These are phyloP conservation scores for Exophiala viscosa DNA, from an alignment of 2,329 filamentous ascomycete genomes.

Conservation along the genomic window DNA sequence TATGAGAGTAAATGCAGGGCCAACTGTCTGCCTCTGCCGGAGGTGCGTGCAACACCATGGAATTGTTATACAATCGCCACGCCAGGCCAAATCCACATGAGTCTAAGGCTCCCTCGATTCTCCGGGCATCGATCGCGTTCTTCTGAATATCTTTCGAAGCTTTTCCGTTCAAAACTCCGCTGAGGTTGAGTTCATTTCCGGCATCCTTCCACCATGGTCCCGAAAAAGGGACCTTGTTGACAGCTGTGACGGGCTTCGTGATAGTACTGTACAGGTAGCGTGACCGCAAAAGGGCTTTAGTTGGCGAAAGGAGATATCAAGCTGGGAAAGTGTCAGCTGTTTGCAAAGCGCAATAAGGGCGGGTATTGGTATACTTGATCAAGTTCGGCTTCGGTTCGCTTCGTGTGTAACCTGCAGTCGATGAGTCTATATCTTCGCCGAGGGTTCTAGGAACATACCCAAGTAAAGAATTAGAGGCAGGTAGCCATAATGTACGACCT, in stretches of 20 bases:
- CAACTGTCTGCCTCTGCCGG: too few relatives aligned
- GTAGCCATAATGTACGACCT: slow-evolving; percentile 97
- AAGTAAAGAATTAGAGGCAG: slow-evolving; percentile 95
- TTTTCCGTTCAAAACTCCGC: too few relatives aligned
- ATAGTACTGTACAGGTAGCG: not conserved
- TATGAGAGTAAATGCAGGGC: too few relatives aligned
- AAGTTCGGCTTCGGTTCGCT: slow-evolving; percentile 85
- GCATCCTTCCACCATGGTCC: too few relatives aligned
- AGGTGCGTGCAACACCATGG: too few relatives aligned
- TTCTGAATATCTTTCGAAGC: too few relatives aligned
- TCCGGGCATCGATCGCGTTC: too few relatives aligned
- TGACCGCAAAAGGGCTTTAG: slow-evolving; percentile 6
- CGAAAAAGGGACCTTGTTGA: too few relatives aligned
- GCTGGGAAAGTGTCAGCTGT: slow-evolving; percentile 13
- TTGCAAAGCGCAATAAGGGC: not conserved
- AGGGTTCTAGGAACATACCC: slow-evolving; percentile 52
- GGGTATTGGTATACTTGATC: slow-evolving; percentile 55
- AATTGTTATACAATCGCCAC: too few relatives aligned
- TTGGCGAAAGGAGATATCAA: slow-evolving; percentile 29
- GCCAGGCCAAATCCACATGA: too few relatives aligned
- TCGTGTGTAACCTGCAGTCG: slow-evolving; percentile 73
- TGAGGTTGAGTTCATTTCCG: too few relatives aligned
- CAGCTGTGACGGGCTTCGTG: not conserved
- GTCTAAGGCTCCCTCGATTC: too few relatives aligned
- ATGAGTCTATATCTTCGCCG: slow-evolving; percentile 1